phyloP scores from a whole-genome alignment of 2,329 filamentous ascomycete species.

The Coniochaeta ligniaria region DNA sequence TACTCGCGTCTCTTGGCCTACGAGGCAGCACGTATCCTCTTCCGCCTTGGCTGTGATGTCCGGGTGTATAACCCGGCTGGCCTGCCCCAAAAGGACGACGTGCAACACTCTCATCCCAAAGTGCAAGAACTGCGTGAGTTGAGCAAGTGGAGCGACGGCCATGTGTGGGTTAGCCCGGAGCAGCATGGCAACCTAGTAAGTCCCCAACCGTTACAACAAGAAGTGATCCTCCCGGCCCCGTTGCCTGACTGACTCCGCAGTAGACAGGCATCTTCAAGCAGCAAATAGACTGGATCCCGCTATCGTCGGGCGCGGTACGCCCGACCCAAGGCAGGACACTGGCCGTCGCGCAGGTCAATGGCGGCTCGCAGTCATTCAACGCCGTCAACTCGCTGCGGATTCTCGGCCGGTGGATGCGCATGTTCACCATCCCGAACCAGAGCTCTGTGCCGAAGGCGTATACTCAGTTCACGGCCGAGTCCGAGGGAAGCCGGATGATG shows the following conservation, averaged over 20 bases:
- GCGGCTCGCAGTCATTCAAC: conserved; percentile 62
- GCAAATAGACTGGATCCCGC: conserved; percentile 64
- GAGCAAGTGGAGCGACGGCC: conserved; percentile 58
- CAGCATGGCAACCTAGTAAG: conserved; percentile 56
- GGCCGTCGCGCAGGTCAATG: conserved; percentile 53
- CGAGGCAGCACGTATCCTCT: conserved; percentile 53
- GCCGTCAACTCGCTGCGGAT: conserved; percentile 59
- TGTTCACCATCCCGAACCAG: conserved; percentile 62
- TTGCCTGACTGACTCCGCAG: too few relatives aligned
- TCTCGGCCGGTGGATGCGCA: conserved; percentile 62
- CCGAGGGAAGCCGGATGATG: conserved; percentile 37
- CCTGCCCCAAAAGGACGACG: conserved; percentile 56
- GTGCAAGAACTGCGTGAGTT: conserved; percentile 57
- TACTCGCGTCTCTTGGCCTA: conserved; percentile 54
- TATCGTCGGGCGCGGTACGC: conserved; percentile 52
- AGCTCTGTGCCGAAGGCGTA: conserved; percentile 57
- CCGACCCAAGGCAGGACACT: conserved; percentile 61
- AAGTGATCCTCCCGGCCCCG: too few relatives aligned
- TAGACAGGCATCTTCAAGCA: conserved; percentile 61
- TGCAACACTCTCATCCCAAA: conserved; percentile 46
- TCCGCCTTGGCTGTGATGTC: conserved; percentile 59
- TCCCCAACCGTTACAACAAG: not conserved
- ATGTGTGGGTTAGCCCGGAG: conserved; percentile 59
- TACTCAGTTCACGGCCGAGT: conserved; percentile 27
- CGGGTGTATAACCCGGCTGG: conserved; percentile 52